A percentile compares a stretch with the other conserved stretches of the same genome.
phyloP scores from a whole-genome alignment of 768 basidiomycete species.

The Rhizopogon salebrosus region DNA sequence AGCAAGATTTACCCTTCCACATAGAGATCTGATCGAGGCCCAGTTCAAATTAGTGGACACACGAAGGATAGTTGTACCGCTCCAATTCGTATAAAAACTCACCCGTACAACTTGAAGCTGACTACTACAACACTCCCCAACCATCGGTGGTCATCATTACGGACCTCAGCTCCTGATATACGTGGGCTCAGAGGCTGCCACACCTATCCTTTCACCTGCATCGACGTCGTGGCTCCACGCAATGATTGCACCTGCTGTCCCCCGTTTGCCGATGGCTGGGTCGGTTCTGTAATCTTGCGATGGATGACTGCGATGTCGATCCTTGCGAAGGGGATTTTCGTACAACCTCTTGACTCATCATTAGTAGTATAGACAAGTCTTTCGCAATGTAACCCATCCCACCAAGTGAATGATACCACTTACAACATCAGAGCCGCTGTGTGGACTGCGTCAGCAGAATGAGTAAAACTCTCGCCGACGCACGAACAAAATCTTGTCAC shows the following conservation, averaged over 20 bases:
- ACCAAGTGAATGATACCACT: neutral
- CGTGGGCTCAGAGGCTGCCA: neutral
- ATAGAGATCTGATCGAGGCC: neutral
- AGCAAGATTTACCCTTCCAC: too few species aligned
- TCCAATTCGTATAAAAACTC: neutral
- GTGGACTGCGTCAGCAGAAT: neutral
- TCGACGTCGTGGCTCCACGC: conserved; percentile 28
- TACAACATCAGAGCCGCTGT: neutral
- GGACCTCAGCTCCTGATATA: neutral
- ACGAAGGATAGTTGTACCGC: neutral
- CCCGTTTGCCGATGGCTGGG: conserved; percentile 22
- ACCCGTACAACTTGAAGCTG: neutral
- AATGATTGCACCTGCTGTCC: conserved; percentile 22
- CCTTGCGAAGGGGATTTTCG: conserved; percentile 24
- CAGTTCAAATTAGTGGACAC: neutral
- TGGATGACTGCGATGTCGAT: conserved; percentile 74
- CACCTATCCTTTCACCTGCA: conserved; percentile 21
- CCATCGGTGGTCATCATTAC: neutral
- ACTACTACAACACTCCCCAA: neutral
- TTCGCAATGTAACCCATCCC: neutral
- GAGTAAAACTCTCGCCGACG: neutral
- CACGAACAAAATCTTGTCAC: neutral
- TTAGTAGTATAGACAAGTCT: neutral
- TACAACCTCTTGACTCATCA: conserved; percentile 3
- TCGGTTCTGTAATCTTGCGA: conserved; percentile 52